Evolutionary conservation across 1,139 yeast genomes (phyloP), one percentile per base, ranked within the genome.

Genomic region (Tardiomyces depauwii): DNA sequence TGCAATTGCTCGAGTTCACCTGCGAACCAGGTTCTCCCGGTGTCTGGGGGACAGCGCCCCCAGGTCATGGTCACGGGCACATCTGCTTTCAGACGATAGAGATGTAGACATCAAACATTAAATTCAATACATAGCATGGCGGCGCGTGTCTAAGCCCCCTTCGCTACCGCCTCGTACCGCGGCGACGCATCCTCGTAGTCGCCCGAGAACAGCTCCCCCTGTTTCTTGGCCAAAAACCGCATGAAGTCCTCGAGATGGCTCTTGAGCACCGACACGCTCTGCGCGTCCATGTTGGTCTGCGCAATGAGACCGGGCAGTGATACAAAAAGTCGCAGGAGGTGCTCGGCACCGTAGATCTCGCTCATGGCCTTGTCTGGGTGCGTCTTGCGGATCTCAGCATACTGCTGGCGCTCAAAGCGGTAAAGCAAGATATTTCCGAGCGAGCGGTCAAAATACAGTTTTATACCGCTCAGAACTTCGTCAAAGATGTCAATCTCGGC

Each of bases 391-490:
- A 82, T 60, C 45, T 82, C 77, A 47, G 80, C 72, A 57, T 77
- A 87, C 62, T 91, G 97, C 50, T 83, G 76, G 49, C 95, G 71
- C 63, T 91, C 98, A 54, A 81, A 82, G 51, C 93, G 75, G 66
- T 91, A 91, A 6, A 91, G 73, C 25, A 91, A 66, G 44, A 84
- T 68, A 46, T 82, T 73, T 7, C 95, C 87, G 43, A 89, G 62
- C 0, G 85, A 71, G 53, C 80, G 76, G 60, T 87, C 82, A 63
- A 91, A 91, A 59, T 88, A 91, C n/a, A 77, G 61, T 58, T 71
- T 74, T 39, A 91, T 60, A 2, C 97, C 96, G 7, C 69, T 60
- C 13, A 82, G 56, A 21, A 84, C 78, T 59, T 91, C 97, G 32
- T 75, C 71, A 42, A 80, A 62, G 18, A 83, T 75, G 48, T 77